Conservation (phyloP, 306 rosid genomes). For the Hippophae gyantsensis region DNA sequence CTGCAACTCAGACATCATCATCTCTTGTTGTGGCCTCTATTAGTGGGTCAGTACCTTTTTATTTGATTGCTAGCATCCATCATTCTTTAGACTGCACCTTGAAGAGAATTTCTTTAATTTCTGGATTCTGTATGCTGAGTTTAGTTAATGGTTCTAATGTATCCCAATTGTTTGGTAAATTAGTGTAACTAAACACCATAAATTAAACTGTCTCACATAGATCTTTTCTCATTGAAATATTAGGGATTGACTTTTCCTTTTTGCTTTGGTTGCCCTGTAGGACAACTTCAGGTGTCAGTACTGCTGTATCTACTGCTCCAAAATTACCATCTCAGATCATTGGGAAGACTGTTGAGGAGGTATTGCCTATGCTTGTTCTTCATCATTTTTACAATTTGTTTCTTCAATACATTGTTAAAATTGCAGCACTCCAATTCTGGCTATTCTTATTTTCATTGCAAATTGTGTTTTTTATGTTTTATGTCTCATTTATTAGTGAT, state of each 20-base stretch:
- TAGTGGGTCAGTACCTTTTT: conserved; percentile 52
- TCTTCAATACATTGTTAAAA: not conserved
- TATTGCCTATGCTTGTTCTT: conserved; percentile 18
- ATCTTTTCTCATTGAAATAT: not conserved
- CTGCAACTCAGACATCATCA: conserved; percentile 51
- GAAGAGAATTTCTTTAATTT: too few relatives aligned
- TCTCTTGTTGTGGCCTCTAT: conserved; percentile 57
- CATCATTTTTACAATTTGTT: conserved; percentile 1
- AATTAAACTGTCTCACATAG: not conserved
- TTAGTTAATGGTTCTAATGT: not conserved
- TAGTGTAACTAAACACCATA: not conserved
- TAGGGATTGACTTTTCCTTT: conserved; percentile 13
- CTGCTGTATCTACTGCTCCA: conserved; percentile 45
- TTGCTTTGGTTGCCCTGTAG: conserved; percentile 31
- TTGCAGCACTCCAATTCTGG: not conserved
- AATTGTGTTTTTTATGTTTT: not conserved
- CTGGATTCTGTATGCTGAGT: not conserved
- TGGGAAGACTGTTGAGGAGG: conserved; percentile 98
- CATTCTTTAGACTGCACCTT: too few relatives aligned
- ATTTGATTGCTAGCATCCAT: not conserved
- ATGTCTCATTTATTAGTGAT: conserved; percentile 5
- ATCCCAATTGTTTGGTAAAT: not conserved
- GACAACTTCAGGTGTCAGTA: conserved; percentile 54
- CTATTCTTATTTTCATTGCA: not conserved
- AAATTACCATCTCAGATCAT: conserved; percentile 87